phyloP scores from a whole-genome alignment of 495 filamentous ascomycete species.

The Penicillium macrosclerotiorum region DNA sequence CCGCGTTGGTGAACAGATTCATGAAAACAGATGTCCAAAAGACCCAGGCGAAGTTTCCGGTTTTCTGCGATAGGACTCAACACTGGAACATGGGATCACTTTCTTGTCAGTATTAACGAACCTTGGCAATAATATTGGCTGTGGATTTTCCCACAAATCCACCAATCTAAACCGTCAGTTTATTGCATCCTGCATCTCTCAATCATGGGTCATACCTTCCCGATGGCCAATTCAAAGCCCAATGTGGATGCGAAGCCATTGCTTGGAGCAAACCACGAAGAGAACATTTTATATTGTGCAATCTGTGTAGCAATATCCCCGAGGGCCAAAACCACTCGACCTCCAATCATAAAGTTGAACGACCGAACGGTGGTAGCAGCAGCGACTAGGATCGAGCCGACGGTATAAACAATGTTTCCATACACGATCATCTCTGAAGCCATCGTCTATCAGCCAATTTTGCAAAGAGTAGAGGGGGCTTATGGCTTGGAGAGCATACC shows the following conservation, averaged over 20 bases:
- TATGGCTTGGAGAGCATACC: slow-evolving; percentile 26
- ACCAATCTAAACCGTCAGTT: slow-evolving; percentile 17
- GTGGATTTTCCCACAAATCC: slow-evolving; percentile 38
- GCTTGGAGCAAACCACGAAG: slow-evolving; percentile 46
- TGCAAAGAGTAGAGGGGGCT: too few species aligned
- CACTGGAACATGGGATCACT: neutral
- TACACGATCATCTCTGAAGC: slow-evolving; percentile 42
- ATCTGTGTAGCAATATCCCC: slow-evolving; percentile 48
- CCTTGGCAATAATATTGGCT: slow-evolving; percentile 37
- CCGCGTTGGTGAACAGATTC: slow-evolving; percentile 45
- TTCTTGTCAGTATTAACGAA: neutral
- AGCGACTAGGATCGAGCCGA: slow-evolving; percentile 46
- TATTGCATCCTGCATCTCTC: too few species aligned
- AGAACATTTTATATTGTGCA: slow-evolving; percentile 51
- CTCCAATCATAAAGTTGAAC: slow-evolving; percentile 46
- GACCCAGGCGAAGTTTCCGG: slow-evolving; percentile 45
- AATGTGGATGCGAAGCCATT: slow-evolving; percentile 47
- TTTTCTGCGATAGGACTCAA: slow-evolving; percentile 24
- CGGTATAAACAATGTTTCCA: slow-evolving; percentile 43
- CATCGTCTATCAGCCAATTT: neutral
- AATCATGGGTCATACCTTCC: slow-evolving; percentile 25
- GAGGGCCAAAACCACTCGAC: slow-evolving; percentile 38
- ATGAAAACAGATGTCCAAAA: slow-evolving; percentile 49
- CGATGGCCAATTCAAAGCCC: slow-evolving; percentile 41
- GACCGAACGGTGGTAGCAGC: slow-evolving; percentile 39